Percentiles rank a stretch among this genome's conserved stretches.
Evolutionary conservation across 345 rosid genomes (phyloP).

Genomic region (Rhodamnia rubescens): DNA sequence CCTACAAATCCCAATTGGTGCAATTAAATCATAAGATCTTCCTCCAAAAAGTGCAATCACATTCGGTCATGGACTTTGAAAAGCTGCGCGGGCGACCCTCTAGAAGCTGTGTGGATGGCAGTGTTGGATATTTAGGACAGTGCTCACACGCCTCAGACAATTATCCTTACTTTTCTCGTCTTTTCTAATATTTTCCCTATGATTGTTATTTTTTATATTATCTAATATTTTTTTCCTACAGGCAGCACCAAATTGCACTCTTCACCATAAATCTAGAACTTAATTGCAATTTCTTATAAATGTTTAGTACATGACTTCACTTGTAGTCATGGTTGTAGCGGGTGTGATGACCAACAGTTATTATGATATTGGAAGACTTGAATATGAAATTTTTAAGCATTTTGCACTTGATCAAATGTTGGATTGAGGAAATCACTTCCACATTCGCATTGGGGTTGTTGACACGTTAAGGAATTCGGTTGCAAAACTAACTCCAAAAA

Average conservation of each 20-base stretch:
- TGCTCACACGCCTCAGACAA: too few species aligned
- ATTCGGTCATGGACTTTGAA: background rate
- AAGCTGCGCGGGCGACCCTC: rapidly evolving
- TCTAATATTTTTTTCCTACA: too few species aligned
- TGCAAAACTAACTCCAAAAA: background rate
- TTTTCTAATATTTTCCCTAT: too few species aligned
- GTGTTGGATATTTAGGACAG: too few species aligned
- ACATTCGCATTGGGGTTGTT: background rate
- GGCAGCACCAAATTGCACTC: background rate
- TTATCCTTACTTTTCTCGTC: too few species aligned
- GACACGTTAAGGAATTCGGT: background rate
- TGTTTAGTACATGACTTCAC: background rate
- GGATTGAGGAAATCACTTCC: background rate
- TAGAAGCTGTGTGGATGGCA: background rate
- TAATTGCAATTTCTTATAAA: background rate
- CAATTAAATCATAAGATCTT: background rate
- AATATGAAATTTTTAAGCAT: background rate
- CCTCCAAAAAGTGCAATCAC: background rate
- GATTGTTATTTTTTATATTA: too few species aligned
- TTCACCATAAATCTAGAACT: background rate
- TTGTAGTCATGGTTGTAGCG: background rate
- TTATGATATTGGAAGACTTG: background rate
- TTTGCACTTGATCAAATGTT: background rate
- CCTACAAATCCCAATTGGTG: background rate
- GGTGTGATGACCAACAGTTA: background rate